Base-by-base conservation (phyloP, 768 basidiomycete species). In the Amanita thiersii region DNA sequence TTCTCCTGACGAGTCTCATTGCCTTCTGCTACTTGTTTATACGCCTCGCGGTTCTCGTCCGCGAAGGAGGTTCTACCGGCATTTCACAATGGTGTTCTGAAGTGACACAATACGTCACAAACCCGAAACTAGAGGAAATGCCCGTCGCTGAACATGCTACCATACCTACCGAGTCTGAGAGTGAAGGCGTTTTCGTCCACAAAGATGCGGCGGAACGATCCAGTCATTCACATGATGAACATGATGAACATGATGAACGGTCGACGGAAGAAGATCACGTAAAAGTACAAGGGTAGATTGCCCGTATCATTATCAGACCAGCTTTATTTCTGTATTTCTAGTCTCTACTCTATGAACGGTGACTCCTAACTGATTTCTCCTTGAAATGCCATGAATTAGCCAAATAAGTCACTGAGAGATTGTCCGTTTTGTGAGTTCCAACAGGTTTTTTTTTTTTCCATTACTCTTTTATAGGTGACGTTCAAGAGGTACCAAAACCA, bases 21-120 rank as follows among this genome's bases (percentile, higher is more conserved):
- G 38, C 62, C 25, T 53, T 47, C 32, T 47, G 54, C 32, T 71
- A 68, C 47, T 50, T 61, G 20, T 45, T 51, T 10, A 53, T 49
- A 31, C 61, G 63, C 37, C 58, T 70, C 29, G 51, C 61, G 5
- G 48, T 55, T 37, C 57, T 63, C 14, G 49, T 69, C 24, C 56
- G 60, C n/a, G 41, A 53, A 18, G 52, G 59, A 24, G 69, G 68
- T 1, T 39, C 48, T 19, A 36, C 42, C n/a, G 60, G 60, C 12
- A 30, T 60, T 18, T 49, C 52, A 14, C 30, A 40, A 23, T 62
- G 60, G 60, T 48, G 50, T 15, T 17, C 42, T 31, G 44, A 39
- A 19, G 3, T 44, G 18, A 35, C 37, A 39, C 14, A 32, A 2
- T 35, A 38, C 14, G 20, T 33, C 11, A 19, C 37, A 18, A 8